Conservation (phyloP, 768 basidiomycete genomes). For the Serendipita vermifera region DNA sequence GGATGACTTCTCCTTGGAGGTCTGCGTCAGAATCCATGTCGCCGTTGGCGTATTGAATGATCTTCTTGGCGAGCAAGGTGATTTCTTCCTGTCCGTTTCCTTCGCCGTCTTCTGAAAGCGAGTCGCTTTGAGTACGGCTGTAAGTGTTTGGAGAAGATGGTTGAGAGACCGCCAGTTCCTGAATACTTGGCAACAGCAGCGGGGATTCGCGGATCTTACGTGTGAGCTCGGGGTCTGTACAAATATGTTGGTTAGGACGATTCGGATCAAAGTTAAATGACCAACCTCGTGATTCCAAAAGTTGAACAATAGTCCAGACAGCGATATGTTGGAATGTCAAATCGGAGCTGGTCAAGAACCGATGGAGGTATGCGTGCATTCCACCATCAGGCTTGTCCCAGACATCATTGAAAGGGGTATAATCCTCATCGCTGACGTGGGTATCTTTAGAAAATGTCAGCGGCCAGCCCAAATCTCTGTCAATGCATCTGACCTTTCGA, state of each 20-base stretch:
- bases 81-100: constrained; percentile 80
- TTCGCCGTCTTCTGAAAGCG: constrained; percentile 66
- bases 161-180: constrained; percentile 61
- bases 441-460: constrained; percentile 16
- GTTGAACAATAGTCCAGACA: constrained; percentile 97
- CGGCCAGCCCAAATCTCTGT: neutral
- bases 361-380: constrained; percentile 86
- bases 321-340: constrained; percentile 99
- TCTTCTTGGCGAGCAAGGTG: constrained; percentile 67
- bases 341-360: constrained; percentile 86
- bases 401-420: constrained; percentile 92
- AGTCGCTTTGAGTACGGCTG: constrained; percentile 50
- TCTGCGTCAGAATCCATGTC: constrained; percentile 28
- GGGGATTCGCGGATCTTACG: constrained; percentile 80
- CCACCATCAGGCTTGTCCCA: constrained; percentile 98
- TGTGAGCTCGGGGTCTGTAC: constrained; percentile 69
- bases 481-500: constrained; percentile 68
- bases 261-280: neutral
- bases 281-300: constrained; percentile 86
- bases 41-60: constrained; percentile 75
- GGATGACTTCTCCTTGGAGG: constrained; percentile 35
- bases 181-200: constrained; percentile 74
- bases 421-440: constrained; percentile 39
- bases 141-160: constrained; percentile 55
- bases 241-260: neutral